Base-by-base conservation (phyloP, 1,139 yeast species). In the Magnusiomyces fungicola region DNA sequence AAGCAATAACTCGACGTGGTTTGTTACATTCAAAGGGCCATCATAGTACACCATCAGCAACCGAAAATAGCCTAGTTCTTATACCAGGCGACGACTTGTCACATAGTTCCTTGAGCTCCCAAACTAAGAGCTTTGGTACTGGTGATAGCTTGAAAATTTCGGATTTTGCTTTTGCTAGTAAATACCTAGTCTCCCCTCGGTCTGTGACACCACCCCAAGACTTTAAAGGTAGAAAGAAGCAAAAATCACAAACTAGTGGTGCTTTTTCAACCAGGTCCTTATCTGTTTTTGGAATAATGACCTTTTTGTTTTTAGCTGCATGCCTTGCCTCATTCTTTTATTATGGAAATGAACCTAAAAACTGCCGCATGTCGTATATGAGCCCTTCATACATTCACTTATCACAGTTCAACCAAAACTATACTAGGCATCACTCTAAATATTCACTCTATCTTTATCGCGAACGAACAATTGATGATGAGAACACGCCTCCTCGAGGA, bases 391-490 rank as follows among this genome's bases (percentile, higher is more conserved):
- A 85, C 60, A 88, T 89, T 10, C 71, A 80, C 55, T 74, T 87
- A 30, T 69, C 72, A 50, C 83, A 81, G 2, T 83, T 88, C 62
- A 72, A 74, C 39, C 45, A 42, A 21, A 58, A 80, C 5, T 83
- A 81, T 60, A 81, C 94, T 2, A 71, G 75, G 46, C 76, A 79
- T 57, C 89, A 94, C 4, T 71, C 81, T 38, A 86, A 87, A 60
- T 88, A 87, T 64, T 81, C 88, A 12, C 66, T 87, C 16, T 83
- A 82, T 58, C 71, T 87, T 6, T 87, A 87, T 63, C 69, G 80
- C 40, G 63, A 68, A 18, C 63, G 64, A n/a, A 62, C 66, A 16
- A 68, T 69, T 14, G 68, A 69, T 36, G 64, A 65, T 9, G 67
- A 67, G 5, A 62, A 70, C 27, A 66, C 67, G 24, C 64, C 83